Percentiles rank a stretch among this genome's conserved stretches.
phyloP scores from a whole-genome alignment of 2,329 filamentous ascomycete genomes.

The Fusarium sp. region DNA sequence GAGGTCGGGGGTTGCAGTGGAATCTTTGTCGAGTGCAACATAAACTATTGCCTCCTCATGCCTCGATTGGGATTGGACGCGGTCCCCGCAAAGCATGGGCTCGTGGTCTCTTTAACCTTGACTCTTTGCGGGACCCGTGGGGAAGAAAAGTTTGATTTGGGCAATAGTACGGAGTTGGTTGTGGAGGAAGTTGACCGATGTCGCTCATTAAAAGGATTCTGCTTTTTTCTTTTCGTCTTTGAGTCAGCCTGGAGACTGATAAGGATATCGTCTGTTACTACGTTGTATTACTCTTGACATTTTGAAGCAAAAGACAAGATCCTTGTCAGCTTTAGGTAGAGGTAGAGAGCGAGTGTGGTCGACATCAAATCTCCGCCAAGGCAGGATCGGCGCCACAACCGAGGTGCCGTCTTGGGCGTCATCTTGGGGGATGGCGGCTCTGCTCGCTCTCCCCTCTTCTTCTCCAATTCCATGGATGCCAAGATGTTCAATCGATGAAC shows the following conservation, averaged over 20 bases:
- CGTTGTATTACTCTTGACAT: not conserved
- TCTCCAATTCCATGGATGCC: not conserved
- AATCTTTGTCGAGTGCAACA: not conserved
- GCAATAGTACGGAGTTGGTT: not conserved
- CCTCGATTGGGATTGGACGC: not conserved
- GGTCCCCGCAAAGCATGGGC: constrained; percentile 29
- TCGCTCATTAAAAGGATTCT: constrained; percentile 20
- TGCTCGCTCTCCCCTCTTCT: constrained; percentile 1
- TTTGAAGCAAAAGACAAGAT: not conserved
- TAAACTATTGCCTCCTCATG: not conserved
- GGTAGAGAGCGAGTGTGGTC: too few species aligned
- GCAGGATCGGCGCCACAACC: constrained; percentile 27
- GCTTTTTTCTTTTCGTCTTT: not conserved
- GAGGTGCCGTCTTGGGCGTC: constrained; percentile 11
- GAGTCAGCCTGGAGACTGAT: not conserved
- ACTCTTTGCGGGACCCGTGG: constrained; percentile 1
- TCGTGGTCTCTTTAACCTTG: constrained; percentile 9
- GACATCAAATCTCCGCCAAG: not conserved
- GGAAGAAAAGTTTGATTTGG: constrained; percentile 11
- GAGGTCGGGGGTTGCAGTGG: constrained; percentile 26
- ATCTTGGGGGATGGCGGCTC: constrained; percentile 20
- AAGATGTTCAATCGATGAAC: not conserved
- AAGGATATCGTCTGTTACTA: not conserved
- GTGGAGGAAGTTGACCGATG: constrained; percentile 24
- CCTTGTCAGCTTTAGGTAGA: too few species aligned